These are phyloP conservation scores for Beauveria caledonica DNA, from an alignment of 2,329 filamentous ascomycete species.

Conservation along the genomic window DNA sequence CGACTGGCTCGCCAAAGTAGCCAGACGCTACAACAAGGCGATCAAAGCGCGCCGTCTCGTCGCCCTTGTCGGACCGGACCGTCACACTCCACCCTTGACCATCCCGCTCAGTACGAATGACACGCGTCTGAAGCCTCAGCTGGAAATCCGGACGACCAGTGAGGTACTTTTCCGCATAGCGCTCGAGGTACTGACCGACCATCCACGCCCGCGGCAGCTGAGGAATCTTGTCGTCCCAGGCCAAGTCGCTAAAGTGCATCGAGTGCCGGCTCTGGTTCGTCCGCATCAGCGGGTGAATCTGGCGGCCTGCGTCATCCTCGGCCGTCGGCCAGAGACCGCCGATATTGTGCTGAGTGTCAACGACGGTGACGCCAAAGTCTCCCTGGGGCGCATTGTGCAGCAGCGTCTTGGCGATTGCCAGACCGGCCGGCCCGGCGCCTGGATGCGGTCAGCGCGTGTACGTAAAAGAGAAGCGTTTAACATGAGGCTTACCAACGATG, in stretches of 20 bases:
- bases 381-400: constrained; percentile 47
- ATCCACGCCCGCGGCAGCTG: constrained; percentile 71
- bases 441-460: not conserved
- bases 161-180: constrained; percentile 54
- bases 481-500: constrained; percentile 25
- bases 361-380: constrained; percentile 60
- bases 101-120: constrained; percentile 32
- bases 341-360: constrained; percentile 56
- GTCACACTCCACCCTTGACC: constrained; percentile 33
- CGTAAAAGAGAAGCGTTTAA: not conserved
- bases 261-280: constrained; percentile 73
- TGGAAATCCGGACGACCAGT: constrained; percentile 29
- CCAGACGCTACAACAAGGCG: constrained; percentile 65
- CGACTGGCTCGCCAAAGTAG: constrained; percentile 58
- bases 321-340: constrained; percentile 70
- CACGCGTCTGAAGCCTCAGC: constrained; percentile 41
- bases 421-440: constrained; percentile 63
- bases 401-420: constrained; percentile 65
- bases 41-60: constrained; percentile 52
- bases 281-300: constrained; percentile 58
- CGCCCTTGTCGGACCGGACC: constrained; percentile 25
- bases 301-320: constrained; percentile 38
- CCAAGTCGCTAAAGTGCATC: constrained; percentile 62
- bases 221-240: constrained; percentile 55
- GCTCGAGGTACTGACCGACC: constrained; percentile 62